Conservation (phyloP, 1,139 yeast species). For the Schizosaccharomyces versatilis region DNA sequence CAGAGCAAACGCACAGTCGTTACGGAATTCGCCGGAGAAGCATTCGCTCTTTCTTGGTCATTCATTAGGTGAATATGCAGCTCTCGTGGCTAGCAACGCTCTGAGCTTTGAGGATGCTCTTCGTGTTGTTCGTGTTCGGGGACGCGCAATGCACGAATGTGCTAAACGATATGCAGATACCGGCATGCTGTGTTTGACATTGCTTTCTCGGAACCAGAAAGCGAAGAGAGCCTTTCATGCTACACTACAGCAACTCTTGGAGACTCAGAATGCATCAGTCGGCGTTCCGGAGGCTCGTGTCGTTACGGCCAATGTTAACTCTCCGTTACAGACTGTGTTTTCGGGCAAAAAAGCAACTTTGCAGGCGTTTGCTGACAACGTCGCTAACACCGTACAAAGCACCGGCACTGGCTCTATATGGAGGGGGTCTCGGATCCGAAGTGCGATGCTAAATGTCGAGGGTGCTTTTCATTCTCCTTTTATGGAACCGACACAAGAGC, state of each 20-base stretch:
- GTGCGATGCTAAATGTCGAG: neutral
- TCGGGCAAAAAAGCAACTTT: neutral
- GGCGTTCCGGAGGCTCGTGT: no score
- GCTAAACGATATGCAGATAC: neutral
- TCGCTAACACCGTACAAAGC: no score
- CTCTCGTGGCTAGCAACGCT: neutral
- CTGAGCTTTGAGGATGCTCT: neutral
- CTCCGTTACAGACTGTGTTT: neutral
- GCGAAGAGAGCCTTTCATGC: no score
- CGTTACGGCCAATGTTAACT: neutral
- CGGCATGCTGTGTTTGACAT: neutral
- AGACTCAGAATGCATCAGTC: no score
- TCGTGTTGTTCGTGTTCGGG: neutral
- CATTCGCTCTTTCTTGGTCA: neutral
- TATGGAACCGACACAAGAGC: neutral
- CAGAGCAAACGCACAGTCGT: no score
- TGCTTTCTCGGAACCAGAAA: neutral
- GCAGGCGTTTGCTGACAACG: neutral
- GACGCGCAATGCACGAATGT: neutral
- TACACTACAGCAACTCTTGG: no score
- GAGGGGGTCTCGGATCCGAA: neutral
- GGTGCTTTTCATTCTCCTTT: conserved; percentile 1
- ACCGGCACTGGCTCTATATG: no score
- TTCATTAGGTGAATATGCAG: conserved; percentile 1
- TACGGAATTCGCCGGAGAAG: neutral